Conservation (phyloP, 2,329 filamentous ascomycete genomes). For the Lachnellula occidentalis region DNA sequence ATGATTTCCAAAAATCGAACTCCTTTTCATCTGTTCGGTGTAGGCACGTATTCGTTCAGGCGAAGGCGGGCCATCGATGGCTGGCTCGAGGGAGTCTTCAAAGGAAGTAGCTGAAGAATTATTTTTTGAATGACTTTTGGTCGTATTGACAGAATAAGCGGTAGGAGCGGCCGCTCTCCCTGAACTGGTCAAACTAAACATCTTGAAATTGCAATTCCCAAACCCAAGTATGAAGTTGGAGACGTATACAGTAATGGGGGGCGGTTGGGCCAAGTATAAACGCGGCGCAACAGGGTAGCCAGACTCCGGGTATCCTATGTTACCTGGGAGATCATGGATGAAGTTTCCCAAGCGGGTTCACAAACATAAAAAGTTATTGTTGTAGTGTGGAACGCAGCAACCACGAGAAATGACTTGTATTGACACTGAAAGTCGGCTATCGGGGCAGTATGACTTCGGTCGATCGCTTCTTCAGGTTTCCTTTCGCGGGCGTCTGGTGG, state of each 20-base stretch:
- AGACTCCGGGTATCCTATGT: not conserved
- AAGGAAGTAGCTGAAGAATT: slow-evolving; percentile 12
- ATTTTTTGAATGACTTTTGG: slow-evolving; percentile 13
- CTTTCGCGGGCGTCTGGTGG: too few relatives aligned
- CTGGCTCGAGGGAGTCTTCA: slow-evolving; percentile 48
- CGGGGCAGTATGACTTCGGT: too few relatives aligned
- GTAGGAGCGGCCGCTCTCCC: slow-evolving; percentile 14
- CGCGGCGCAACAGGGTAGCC: too few relatives aligned
- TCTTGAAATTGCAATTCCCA: slow-evolving; percentile 18
- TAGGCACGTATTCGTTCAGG: slow-evolving; percentile 54
- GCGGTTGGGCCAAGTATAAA: not conserved
- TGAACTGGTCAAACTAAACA: slow-evolving; percentile 19
- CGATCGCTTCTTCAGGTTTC: too few relatives aligned
- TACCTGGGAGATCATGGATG: not conserved
- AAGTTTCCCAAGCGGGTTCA: not conserved
- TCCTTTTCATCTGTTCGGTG: slow-evolving; percentile 53
- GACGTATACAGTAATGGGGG: not conserved
- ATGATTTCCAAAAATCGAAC: slow-evolving; percentile 43
- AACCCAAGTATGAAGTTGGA: not conserved
- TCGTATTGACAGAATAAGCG: slow-evolving; percentile 6
- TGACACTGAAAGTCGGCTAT: too few relatives aligned
- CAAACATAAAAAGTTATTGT: too few relatives aligned
- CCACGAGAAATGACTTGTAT: too few relatives aligned
- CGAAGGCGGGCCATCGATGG: slow-evolving; percentile 56
- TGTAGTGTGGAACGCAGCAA: too few relatives aligned